Base-by-base conservation (phyloP, 2,329 filamentous ascomycete species). In the Ophiostoma populinum region DNA sequence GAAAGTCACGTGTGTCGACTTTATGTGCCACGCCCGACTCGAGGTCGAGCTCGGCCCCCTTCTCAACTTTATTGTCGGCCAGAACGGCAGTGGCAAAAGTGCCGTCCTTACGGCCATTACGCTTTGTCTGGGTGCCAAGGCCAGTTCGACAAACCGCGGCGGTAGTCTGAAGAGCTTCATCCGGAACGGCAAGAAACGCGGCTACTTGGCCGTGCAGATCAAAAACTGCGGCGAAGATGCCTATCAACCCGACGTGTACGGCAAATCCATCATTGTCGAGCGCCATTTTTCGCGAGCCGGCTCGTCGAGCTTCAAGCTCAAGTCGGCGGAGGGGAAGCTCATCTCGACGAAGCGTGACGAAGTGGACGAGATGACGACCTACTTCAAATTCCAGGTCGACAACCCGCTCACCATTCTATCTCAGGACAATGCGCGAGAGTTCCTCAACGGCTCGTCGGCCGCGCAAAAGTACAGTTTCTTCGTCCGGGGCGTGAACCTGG, bases 1-100 rank as follows among this genome's bases (percentile, higher is more conserved):
- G 53, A 76, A 76, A 42, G 79, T 95, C 37, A 79, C 75, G 24
- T 92, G 85, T 52, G 70, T 74, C 46, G 94, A 94, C 53, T 95
- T 95, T 56, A 95, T 95, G 90, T 95, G 87, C 49, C 90, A 98
- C 52, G 64, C 74, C 29, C 75, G 77, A 37, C 67, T 95, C 13
- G 72, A 78, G 28, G 80, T 92, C 40, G 70, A 79, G 38, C 64
- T 98, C n/a, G 90, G 90, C 0, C 90, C 90, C 0, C 62, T 94
- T 24, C 92, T 98, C 54, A 98, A 98, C 55, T 98, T 98, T 56
- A 86, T 98, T 42, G 86, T 94, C 37, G 90, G 90, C 12, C 85
- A 93, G 54, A 98, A 98, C 51, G 90, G 90, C 21, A 95, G 87
- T 51, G 90, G 90, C 24, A 98, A 98, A 60, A 98, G 90, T 53